Base-by-base conservation (phyloP, 140 eudicot species). In the Cichorium intybus region DNA sequence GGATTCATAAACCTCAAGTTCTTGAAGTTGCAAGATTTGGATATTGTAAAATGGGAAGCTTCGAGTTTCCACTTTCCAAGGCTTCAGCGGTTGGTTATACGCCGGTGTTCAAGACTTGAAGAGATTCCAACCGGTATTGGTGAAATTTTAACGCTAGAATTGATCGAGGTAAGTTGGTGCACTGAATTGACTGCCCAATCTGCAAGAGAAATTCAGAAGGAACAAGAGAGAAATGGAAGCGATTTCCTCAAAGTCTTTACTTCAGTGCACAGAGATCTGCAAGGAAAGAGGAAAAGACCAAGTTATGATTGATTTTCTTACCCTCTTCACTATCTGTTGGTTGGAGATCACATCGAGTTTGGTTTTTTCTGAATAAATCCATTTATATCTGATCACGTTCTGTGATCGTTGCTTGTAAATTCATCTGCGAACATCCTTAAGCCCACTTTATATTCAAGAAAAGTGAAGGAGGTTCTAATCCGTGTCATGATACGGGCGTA, bases 191-290 rank as follows among this genome's bases (percentile, higher is more conserved):
- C 64, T 1, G 49, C 31, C 2, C 49, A 28, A 10, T 81, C 86
- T 56, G 82, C 82, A 7, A 72, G 16, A 18, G 21, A 16, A 24
- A 67, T 81, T 52, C 65, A 68, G 55, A 56, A 72, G 57, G 82
- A 76, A 49, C 82, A 77, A 52, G 71, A 41, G 39, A 70, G 51
- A 10, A 72, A 47, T 7, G 86, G 86, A 69, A 81, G 73, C 31
- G 69, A 71, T 60, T 60, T 71, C 55, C 47, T 60, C 1, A 50
- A 61, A 71, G 76, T 71, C 22, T 49, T 35, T 49, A 71, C 69
- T 33, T 60, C 46, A 5, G 62, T 71, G 54, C 76, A 71, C 10
- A 71, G 63, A 51, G 69, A 71, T 60, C 46, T 49, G 26, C 39
- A n/a, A 15, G 62, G 76, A 60, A 71, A 71, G 62, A 71, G 76